Evolutionary conservation across 768 basidiomycete genomes (phyloP), one percentile per base, ranked within the genome.

Genomic region (Tephrocybe sp.): DNA sequence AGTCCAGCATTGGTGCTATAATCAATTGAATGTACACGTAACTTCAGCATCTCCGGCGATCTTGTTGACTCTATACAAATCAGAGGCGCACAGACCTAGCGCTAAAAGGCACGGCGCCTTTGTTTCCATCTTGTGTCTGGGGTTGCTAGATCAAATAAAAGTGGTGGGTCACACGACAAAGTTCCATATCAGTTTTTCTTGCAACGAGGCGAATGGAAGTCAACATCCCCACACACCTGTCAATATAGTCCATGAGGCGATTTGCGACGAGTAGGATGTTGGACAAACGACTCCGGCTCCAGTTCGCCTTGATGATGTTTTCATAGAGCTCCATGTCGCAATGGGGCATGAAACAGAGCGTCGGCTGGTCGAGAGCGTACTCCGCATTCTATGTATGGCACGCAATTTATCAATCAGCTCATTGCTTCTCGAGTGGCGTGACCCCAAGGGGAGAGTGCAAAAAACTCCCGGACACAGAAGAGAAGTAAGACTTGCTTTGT

Each of bases 261-360:
- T 91, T 91, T 47, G 80, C 84, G 52, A 91, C 59, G 45, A 91
- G 69, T 45, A 88, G 58, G 19, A 83, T 59, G 50, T 68, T 70
- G 49, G 69, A 60, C 44, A 88, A 64, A 18, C 66, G 66, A 23
- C 70, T 69, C 23, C 50, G 60, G 39, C 70, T 66, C 83, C 84
- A 86, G 61, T 88, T 88, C 11, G 74, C 73, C 49, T 74, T 73
- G 47, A 90, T 65, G 38, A 88, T 59, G 55, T 68, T 73, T 61
- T 91, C 86, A 63, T 89, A 87, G 22, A 90, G 72, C 52, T 74
- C 75, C 64, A 85, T 60, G 59, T 87, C 85, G 62, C 88, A 89
- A 64, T 90, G 88, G 18, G 86, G 88, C 86, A 89, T 88, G 68
- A 80, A 88, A 46, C 83, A 69, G 47, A 91, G 70, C 40, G 85